Base-by-base conservation (phyloP, 2,329 filamentous ascomycete genomes). In the Domatiomyces catenatus region DNA sequence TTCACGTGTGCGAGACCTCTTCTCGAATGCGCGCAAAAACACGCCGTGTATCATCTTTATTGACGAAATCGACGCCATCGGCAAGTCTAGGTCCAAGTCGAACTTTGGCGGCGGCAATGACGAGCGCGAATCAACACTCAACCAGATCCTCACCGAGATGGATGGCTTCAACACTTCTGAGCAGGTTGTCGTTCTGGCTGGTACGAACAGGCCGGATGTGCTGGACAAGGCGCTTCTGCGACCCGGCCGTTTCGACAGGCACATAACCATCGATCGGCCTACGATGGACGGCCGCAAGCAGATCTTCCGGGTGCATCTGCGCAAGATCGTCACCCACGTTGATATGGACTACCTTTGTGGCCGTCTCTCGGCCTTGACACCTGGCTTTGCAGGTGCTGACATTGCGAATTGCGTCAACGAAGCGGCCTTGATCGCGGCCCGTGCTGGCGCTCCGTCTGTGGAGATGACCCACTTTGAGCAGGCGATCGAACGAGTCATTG, bases 21-120 rank as follows among this genome's bases (percentile, higher is more conserved):
- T 98, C 63, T 82, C 87, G 51, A 94, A 86, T 60, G 92, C 92
- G 17, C 81, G 92, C 52, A 96, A 96, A 74, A 94, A 86, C 68
- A 86, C 92, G 0, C 92, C 92, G 2, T 98, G 92, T 70, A 98
- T 98, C 68, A 93, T 98, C 68, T 98, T 98, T 73, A 96, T 98
- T 59, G 92, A 98, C 64, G 92, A 98, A 69, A 98, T 98, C 61
- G 92, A 98, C 66, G 92, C 92, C 52, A 95, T 98, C 61, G 92
- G 92, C 60, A 87, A 89, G 65, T 85, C 90, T 50, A 80, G 92
- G 70, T 75, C 82, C 19, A 93, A 94, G 64, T 79, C 83, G 36
- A 84, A 83, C 57, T 86, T 86, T 52, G 84, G 84, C 42, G 89
- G 90, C 56, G 92, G 92, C 54, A 96, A 96, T 63, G 92, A 98